Base-by-base conservation (phyloP, 371 early-diverging fungal species). In the Apophysomyces sp. region DNA sequence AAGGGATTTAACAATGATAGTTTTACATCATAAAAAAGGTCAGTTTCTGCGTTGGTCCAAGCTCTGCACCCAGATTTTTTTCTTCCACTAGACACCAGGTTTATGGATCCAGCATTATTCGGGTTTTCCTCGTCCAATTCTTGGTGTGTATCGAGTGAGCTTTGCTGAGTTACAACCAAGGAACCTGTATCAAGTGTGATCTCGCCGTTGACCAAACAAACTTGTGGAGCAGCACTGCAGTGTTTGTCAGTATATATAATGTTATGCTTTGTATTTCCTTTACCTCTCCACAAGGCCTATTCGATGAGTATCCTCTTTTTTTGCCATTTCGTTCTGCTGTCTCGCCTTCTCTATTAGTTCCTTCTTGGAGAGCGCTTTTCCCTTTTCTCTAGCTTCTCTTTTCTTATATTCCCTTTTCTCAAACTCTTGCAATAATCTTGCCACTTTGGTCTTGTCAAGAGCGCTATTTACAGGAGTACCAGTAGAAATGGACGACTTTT, bases 111-210 rank as follows among this genome's bases (percentile, higher is more conserved):
- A 76, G 82, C 74, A n/a, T n/a, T n/a, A n/a, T n/a, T n/a, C n/a
- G n/a, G n/a, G n/a, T n/a, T n/a, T n/a, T n/a, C n/a, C n/a, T n/a
- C n/a, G n/a, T n/a, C n/a, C n/a, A n/a, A n/a, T 89, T 89, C 63
- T 89, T 90, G 1, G 66, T 11, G 13, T 11, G 34, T 11, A 34
- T 13, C 13, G 2, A 13, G 34, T 13, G 11, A 34, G 13, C 13
- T 34, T 34, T 34, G 63, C 8, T 74, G 73, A 31, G 77, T 76
- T 5, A 87, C 68, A 8, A 74, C 66, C 32, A 89, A 63, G 3
- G 90, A 86, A 18, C 80, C 81, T 29, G 72, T 66, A 65, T 91
- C 92, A 59, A 91, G 62, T 4, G 80, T 83, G 65, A 88, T 86
- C 54, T 82, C 53, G 13, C 92, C 92, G 56, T 88, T 80, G 3